Evolutionary conservation across 2,329 filamentous ascomycete genomes (phyloP), one percentile per base, ranked within the genome.

Genomic region (Hypomyces rosellus): DNA sequence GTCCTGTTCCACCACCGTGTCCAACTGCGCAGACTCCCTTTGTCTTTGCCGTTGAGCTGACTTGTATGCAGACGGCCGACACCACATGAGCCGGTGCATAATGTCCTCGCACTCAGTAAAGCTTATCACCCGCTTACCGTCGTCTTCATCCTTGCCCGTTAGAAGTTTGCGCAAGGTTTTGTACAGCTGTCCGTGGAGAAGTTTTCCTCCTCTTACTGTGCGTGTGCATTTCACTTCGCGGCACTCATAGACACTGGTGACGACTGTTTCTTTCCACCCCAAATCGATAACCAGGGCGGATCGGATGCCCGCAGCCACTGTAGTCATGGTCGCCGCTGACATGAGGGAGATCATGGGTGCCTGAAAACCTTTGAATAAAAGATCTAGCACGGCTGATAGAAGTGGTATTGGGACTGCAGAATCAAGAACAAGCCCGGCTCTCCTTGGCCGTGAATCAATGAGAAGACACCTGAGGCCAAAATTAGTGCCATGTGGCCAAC

Each of bases 181-280:
- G 58, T 84, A 87, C 59, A 89, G 84, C 50, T 84, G 79, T 58
- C 85, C 76, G 40, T 86, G 78, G 16, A 97, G 71, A 51, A 79
- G 66, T 61, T 84, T 91, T 52, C 86, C 89, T 34, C 82, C 90
- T 56, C 93, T 78, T 13, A 88, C 75, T 37, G 81, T 92, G 48
- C 88, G 78, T 50, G 76, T 80, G 48, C 81, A 82, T 14, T 77
- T 75, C 1, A 96, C 81, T 65, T 95, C 90, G 48, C 88, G 84
- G 65, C 90, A 96, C 69, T 99, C 93, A 63, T 91, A 97, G 6
- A 97, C 77, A 5, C 85, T 87, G 0, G 89, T 95, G 18, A 95
- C 81, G 1, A 85, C 79, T 0, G 91, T 95, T 67, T 97, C 93
- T 39, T 84, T 78, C 93, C 93, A 99, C 40, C 92, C 93, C 53